Evolutionary conservation across 2,329 filamentous ascomycete genomes (phyloP).

Genomic region (Penicillium sp.): DNA sequence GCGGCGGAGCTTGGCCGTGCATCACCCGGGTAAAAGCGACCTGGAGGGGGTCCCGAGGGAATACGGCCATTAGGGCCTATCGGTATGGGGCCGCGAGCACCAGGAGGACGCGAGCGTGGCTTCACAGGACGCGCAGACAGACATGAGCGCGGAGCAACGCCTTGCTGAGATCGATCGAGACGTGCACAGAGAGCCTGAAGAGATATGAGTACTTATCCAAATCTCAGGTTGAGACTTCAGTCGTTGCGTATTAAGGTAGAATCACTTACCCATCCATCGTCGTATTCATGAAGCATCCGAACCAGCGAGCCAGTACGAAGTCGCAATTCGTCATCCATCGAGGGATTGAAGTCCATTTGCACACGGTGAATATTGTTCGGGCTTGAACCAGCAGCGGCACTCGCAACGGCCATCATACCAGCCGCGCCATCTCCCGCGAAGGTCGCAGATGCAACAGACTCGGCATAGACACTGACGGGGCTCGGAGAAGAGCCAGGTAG

Average conservation of each 20-base stretch:
- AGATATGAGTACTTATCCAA: conserved; percentile 20
- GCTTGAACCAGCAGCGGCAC: conserved; percentile 39
- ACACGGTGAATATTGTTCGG: conserved; percentile 76
- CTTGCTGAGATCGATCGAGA: conserved; percentile 85
- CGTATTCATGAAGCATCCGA: conserved; percentile 87
- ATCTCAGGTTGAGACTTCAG: no score
- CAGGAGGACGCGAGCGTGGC: conserved; percentile 57
- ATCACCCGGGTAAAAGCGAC: conserved; percentile 35
- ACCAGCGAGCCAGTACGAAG: conserved; percentile 78
- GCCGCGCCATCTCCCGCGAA: conserved; percentile 10
- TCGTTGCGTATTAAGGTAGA: not conserved
- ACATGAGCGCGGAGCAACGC: conserved; percentile 89
- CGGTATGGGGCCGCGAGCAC: conserved; percentile 30
- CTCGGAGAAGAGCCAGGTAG: conserved; percentile 22
- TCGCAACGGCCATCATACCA: conserved; percentile 9
- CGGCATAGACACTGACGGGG: conserved; percentile 23
- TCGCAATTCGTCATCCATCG: conserved; percentile 85
- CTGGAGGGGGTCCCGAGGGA: conserved; percentile 29
- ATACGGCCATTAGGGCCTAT: conserved; percentile 33
- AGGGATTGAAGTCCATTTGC: conserved; percentile 88
- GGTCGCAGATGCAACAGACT: conserved; percentile 17
- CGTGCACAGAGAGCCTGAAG: conserved; percentile 78
- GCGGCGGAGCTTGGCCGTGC: conserved; percentile 46
- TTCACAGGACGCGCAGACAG: conserved; percentile 88
- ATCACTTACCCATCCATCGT: conserved; percentile 88